These are phyloP conservation scores for Monosporascus sp. DNA, from an alignment of 2,329 filamentous ascomycete species.

Conservation along the genomic window DNA sequence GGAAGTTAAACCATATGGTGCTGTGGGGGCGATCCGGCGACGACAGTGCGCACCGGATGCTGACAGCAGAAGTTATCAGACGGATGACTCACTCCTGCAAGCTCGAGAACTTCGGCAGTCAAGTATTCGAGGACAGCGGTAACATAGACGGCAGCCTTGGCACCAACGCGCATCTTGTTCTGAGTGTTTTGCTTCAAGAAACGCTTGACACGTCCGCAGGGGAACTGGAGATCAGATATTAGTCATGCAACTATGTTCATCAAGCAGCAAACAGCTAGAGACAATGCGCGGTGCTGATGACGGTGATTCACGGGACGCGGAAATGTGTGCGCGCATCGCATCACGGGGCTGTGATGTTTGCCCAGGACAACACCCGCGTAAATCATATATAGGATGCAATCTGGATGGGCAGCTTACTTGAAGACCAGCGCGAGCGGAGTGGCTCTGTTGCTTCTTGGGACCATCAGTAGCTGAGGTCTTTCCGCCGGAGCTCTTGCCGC, in stretches of 20 bases:
- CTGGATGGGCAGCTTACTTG: constrained; percentile 62
- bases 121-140: constrained; percentile 97
- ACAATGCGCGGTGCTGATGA: neutral
- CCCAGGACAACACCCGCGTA: neutral
- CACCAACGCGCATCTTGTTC: constrained; percentile 99
- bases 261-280: neutral
- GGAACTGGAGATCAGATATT: constrained; percentile 59
- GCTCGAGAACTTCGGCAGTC: constrained; percentile 94
- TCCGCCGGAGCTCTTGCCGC: constrained; percentile 54
- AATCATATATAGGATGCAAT: neutral
- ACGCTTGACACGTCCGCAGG: constrained; percentile 99
- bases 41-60: neutral
- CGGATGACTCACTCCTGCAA: constrained; percentile 68
- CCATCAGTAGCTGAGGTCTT: constrained; percentile 47
- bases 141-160: constrained; percentile 97
- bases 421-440: constrained; percentile 89
- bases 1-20: neutral
- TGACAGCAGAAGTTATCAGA: constrained; percentile 1
- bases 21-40: neutral
- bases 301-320: neutral
- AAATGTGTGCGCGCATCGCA: neutral
- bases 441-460: constrained; percentile 86
- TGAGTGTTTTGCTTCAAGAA: constrained; percentile 99
- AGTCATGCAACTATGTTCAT: constrained; percentile 5
- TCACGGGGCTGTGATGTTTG: neutral